Conservation (phyloP, 2,329 filamentous ascomycete genomes). For the Aspergillus thermomutatus region DNA sequence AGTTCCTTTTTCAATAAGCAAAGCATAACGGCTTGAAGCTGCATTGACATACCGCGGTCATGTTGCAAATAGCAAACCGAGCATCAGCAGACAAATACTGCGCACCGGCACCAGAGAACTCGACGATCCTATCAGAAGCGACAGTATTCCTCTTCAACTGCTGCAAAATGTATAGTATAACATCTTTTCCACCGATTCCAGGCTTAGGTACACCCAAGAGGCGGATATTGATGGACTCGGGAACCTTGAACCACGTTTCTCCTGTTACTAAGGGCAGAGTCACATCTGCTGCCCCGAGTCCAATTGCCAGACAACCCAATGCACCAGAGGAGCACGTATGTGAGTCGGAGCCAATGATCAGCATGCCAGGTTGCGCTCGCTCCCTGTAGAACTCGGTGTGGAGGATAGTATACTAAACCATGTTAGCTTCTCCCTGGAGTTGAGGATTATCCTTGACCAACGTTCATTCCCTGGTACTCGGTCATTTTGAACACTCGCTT, state of each 20-base stretch:
- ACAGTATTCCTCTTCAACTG: constrained; percentile 47
- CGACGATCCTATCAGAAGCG: constrained; percentile 44
- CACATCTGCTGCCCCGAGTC: constrained; percentile 46
- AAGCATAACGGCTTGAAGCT: no score
- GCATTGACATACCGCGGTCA: constrained; percentile 35
- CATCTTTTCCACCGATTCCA: constrained; percentile 46
- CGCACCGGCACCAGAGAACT: constrained; percentile 44
- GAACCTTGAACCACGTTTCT: constrained; percentile 48
- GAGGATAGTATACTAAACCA: constrained; percentile 38
- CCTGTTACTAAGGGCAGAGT: constrained; percentile 45
- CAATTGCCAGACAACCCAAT: constrained; percentile 43
- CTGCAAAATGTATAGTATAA: constrained; percentile 45
- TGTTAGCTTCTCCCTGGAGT: not conserved
- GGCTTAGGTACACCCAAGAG: constrained; percentile 35
- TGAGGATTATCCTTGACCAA: not conserved
- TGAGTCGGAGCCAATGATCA: constrained; percentile 45
- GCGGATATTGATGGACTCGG: constrained; percentile 41
- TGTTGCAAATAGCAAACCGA: constrained; percentile 48
- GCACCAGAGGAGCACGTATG: constrained; percentile 47
- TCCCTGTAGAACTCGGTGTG: constrained; percentile 48
- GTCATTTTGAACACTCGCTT: constrained; percentile 44
- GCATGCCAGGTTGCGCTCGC: constrained; percentile 44
- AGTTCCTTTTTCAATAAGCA: constrained; percentile 30
- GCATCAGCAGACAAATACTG: constrained; percentile 41
- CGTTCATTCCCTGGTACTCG: constrained; percentile 41